These are phyloP conservation scores for Plasmodium yoelii DNA, from an alignment of 169 alveolate species.

Conservation along the genomic window DNA sequence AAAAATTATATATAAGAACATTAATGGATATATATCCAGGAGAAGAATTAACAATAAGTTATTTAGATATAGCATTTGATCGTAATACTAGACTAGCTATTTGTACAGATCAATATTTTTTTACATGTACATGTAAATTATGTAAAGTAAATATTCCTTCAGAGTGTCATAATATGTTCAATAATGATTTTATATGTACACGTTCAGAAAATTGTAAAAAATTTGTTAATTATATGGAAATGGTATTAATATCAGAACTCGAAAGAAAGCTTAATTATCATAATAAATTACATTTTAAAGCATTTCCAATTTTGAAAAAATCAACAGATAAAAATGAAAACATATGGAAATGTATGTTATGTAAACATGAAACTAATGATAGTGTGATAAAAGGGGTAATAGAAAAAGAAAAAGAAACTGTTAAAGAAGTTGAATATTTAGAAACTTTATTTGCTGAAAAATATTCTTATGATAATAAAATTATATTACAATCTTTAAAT, in stretches of 20 bases:
- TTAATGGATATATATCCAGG: conserved; percentile 72
- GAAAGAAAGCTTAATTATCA: conserved; percentile 33
- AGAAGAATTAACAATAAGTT: conserved; percentile 63
- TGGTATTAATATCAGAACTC: conserved; percentile 47
- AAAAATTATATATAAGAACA: conserved; percentile 36
- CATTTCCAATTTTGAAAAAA: conserved; percentile 57
- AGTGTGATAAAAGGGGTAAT: conserved; percentile 35
- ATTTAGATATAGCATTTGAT: conserved; percentile 58
- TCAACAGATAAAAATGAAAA: conserved; percentile 18
- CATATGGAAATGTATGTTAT: conserved; percentile 57
- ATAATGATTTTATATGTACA: conserved; percentile 52
- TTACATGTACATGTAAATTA: conserved; percentile 67
- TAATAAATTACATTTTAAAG: conserved; percentile 54
- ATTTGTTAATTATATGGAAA: conserved; percentile 45
- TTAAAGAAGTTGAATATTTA: conserved; percentile 31
- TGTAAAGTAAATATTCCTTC: conserved; percentile 59
- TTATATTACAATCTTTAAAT: conserved; percentile 54
- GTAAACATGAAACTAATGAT: conserved; percentile 57
- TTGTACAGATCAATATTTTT: conserved; percentile 64
- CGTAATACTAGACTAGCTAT: conserved; percentile 42
- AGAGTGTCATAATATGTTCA: conserved; percentile 58
- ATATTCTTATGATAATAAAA: conserved; percentile 58
- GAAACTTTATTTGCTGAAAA: conserved; percentile 61
- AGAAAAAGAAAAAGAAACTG: conserved; percentile 63
- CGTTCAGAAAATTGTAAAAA: conserved; percentile 71